Percentiles rank a stretch among this genome's conserved stretches.
phyloP scores from a whole-genome alignment of 768 basidiomycete species.

The Leccinum sublutescens region DNA sequence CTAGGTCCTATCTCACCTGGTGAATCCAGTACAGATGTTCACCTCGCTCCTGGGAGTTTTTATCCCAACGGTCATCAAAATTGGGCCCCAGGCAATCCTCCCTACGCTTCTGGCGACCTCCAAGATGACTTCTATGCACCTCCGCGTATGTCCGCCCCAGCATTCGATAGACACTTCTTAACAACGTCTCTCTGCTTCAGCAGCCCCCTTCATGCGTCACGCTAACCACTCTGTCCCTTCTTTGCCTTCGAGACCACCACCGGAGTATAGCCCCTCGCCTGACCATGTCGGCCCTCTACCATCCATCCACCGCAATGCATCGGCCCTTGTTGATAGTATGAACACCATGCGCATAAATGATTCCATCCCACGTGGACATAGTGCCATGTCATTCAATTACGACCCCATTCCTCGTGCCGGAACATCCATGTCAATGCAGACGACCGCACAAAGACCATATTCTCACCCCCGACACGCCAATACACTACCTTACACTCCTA shows the following conservation, averaged over 20 bases:
- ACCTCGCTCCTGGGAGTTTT: background rate
- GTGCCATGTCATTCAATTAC: conserved; percentile 25
- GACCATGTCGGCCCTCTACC: conserved; percentile 30
- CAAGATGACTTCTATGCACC: conserved; percentile 19
- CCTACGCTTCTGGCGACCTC: conserved; percentile 4
- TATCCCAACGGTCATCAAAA: conserved; percentile 9
- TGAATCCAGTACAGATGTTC: conserved; percentile 4
- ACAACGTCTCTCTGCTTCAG: conserved; percentile 14
- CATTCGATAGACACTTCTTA: background rate
- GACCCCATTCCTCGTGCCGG: conserved; percentile 56
- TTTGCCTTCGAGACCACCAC: conserved; percentile 38
- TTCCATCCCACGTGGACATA: conserved; percentile 32
- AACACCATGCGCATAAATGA: conserved; percentile 53
- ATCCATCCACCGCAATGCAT: conserved; percentile 40
- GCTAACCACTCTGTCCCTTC: conserved; percentile 49
- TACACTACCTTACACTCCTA: conserved; percentile 38
- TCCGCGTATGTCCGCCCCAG: conserved; percentile 20
- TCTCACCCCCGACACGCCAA: conserved; percentile 41
- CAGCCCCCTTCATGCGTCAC: conserved; percentile 39
- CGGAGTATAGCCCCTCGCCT: conserved; percentile 31
- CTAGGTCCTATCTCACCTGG: conserved; percentile 7
- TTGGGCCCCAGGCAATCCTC: conserved; percentile 1
- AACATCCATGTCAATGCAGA: conserved; percentile 55
- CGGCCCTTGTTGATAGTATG: conserved; percentile 49
- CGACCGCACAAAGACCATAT: conserved; percentile 29